Conservation (phyloP, 2,329 filamentous ascomycete genomes). For the Colletotrichum salicis region DNA sequence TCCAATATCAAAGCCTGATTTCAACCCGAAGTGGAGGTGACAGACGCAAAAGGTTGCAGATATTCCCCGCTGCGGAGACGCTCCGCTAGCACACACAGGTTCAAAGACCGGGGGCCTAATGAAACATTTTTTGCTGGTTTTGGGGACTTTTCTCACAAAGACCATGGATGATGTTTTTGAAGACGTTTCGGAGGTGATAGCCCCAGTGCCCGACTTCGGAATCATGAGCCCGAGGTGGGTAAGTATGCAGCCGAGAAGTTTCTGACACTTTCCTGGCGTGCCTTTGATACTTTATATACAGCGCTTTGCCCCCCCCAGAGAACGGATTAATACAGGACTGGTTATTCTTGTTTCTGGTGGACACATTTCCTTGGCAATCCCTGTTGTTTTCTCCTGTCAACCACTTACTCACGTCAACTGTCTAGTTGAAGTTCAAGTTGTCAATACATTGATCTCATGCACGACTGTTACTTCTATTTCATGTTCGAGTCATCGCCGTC, state of each 20-base stretch:
- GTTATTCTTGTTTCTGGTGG: slow-evolving; percentile 2
- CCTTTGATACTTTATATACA: slow-evolving; percentile 18
- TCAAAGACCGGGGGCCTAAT: slow-evolving; percentile 4
- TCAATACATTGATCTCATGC: slow-evolving; percentile 8
- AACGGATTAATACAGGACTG: background rate
- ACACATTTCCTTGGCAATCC: slow-evolving; percentile 3
- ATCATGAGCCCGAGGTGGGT: slow-evolving; percentile 6
- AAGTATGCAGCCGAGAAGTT: slow-evolving; percentile 10
- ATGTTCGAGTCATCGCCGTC: slow-evolving; percentile 1
- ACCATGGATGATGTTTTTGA: slow-evolving; percentile 15
- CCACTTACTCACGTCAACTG: background rate
- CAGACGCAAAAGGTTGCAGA: slow-evolving; percentile 23
- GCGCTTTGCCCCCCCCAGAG: background rate
- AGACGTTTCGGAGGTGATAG: slow-evolving; percentile 6
- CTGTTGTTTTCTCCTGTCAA: slow-evolving; percentile 1
- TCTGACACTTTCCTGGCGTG: background rate
- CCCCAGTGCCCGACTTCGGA: slow-evolving; percentile 28
- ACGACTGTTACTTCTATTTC: background rate
- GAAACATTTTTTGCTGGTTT: slow-evolving; percentile 1
- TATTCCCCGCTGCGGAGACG: slow-evolving; percentile 28
- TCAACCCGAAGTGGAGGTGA: slow-evolving; percentile 29
- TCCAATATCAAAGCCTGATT: slow-evolving; percentile 34
- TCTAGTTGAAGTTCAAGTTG: slow-evolving; percentile 13
- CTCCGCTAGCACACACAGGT: slow-evolving; percentile 13
- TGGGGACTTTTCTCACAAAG: background rate